These are phyloP conservation scores for Cercophora sp. DNA, from an alignment of 495 filamentous ascomycete species.

Conservation along the genomic window DNA sequence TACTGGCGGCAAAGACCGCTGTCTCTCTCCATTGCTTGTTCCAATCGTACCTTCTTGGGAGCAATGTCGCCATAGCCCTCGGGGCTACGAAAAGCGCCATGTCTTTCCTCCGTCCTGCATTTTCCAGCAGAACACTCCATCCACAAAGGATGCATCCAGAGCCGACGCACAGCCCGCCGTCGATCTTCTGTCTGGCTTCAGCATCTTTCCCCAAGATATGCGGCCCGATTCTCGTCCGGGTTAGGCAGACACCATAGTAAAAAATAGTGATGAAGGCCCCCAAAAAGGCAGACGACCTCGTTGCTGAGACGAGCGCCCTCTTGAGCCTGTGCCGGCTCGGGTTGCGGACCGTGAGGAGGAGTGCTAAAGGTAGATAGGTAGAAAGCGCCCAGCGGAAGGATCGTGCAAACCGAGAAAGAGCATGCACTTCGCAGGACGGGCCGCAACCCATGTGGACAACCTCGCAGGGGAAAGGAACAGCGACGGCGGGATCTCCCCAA, in stretches of 20 bases:
- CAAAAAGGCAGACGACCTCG: slow-evolving; percentile 77
- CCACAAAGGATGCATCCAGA: slow-evolving; percentile 77
- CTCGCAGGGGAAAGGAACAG: slow-evolving; percentile 78
- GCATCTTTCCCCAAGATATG: slow-evolving; percentile 52
- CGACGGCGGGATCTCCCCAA: slow-evolving; percentile 74
- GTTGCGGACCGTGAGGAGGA: slow-evolving; percentile 58
- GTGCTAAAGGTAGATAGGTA: slow-evolving; percentile 77
- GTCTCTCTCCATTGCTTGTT: slow-evolving; percentile 75
- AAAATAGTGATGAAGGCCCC: slow-evolving; percentile 77
- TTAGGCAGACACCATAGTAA: slow-evolving; percentile 85
- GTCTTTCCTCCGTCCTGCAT: slow-evolving; percentile 64
- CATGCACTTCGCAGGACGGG: slow-evolving; percentile 74
- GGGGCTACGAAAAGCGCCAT: slow-evolving; percentile 83
- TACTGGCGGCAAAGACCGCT: slow-evolving; percentile 66
- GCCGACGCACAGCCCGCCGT: slow-evolving; percentile 67
- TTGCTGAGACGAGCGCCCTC: slow-evolving; percentile 55
- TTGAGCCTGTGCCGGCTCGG: slow-evolving; percentile 39
- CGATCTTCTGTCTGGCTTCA: slow-evolving; percentile 39
- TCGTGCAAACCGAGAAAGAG: slow-evolving; percentile 61
- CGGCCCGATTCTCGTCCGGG: slow-evolving; percentile 76
- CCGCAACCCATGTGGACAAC: slow-evolving; percentile 79
- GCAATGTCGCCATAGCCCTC: slow-evolving; percentile 68
- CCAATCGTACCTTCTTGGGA: slow-evolving; percentile 67
- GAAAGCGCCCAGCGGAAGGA: slow-evolving; percentile 72
- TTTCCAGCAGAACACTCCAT: slow-evolving; percentile 79